A percentile compares a stretch with the other conserved stretches of the same genome.
Conservation (phyloP, 2,329 filamentous ascomycete species). For the Metarhizium robertsii region DNA sequence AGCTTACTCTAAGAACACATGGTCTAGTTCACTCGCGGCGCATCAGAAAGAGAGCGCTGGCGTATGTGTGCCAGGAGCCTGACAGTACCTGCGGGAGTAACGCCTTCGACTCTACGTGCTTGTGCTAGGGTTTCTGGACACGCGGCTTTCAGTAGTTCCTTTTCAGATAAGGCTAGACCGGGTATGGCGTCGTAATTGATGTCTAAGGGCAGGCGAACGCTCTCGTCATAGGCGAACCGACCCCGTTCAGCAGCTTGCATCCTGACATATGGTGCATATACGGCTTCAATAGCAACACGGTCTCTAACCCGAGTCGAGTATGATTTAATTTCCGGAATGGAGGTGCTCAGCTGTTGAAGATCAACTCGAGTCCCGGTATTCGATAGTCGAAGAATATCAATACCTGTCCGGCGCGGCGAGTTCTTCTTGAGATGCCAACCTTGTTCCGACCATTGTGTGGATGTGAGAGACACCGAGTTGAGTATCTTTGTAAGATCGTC, state of each 20-base stretch:
- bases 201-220: slow-evolving; percentile 58
- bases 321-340: slow-evolving; percentile 46
- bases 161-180: slow-evolving; percentile 75
- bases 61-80: slow-evolving; percentile 55
- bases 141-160: slow-evolving; percentile 56
- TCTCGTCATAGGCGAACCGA: slow-evolving; percentile 68
- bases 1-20: neutral
- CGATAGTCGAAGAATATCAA: slow-evolving; percentile 68
- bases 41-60: slow-evolving; percentile 7
- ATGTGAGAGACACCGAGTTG: slow-evolving; percentile 44
- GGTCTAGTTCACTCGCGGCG: neutral
- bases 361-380: slow-evolving; percentile 34
- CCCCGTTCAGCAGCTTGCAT: slow-evolving; percentile 59
- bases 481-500: slow-evolving; percentile 55
- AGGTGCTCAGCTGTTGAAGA: slow-evolving; percentile 44
- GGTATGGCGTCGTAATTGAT: slow-evolving; percentile 66
- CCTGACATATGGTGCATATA: slow-evolving; percentile 78
- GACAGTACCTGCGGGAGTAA: slow-evolving; percentile 52
- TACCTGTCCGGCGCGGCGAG: slow-evolving; percentile 57
- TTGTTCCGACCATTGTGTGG: slow-evolving; percentile 56
- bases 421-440: slow-evolving; percentile 65
- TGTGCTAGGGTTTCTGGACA: slow-evolving; percentile 81
- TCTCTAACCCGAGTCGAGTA: slow-evolving; percentile 51
- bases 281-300: slow-evolving; percentile 71
- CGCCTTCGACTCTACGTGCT: slow-evolving; percentile 77